Base-by-base conservation (phyloP, 148 eudicot genomes). In the Simmondsia chinensis region DNA sequence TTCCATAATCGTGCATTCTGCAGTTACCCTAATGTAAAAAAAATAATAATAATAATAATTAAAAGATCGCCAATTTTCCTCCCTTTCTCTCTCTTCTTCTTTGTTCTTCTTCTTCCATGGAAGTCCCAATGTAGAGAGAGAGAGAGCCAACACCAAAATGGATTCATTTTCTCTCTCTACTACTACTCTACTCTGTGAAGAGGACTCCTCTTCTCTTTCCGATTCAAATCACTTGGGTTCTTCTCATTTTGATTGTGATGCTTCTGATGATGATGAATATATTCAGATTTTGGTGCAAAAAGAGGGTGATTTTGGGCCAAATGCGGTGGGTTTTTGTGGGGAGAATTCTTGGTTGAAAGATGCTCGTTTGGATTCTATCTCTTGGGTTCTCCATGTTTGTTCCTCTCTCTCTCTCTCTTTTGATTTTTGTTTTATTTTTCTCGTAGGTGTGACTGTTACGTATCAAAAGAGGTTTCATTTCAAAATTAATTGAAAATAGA, bases 361-460 rank as follows among this genome's bases (percentile, higher is more conserved):
- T 42, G 68, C 74, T 14, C 79, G 87, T 3, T 41, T 41, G 33
- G 58, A 56, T 30, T 52, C 72, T 8, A 49, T 70, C 54, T 54
- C 58, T 19, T 80, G 79, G 76, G 54, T 69, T 49, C 57, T 80
- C 39, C 43, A 49, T 56, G 83, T 72, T 13, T n/a, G 76, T 65
- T 0, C 3, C 40, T 24, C 5, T 21, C 13, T 4, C 21, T 26
- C 13, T n/a, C 1, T 14, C 8, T n/a, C 20, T 2, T 23, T 1
- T 20, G 6, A 17, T 15, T 19, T 11, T 27, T 7, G 6, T 0
- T 18, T 11, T 17, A 4, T 13, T 9, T 20, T 29, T 0, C 7
- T 9, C 33, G 5, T 6, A 27, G 5, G 12, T 26, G 33, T 16
- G 30, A n/a, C n/a, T n/a, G n/a, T n/a, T n/a, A n/a, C n/a, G n/a